Evolutionary conservation across 805 yeast genomes (phyloP).

Genomic region (Wickerhamia fluorescens): DNA sequence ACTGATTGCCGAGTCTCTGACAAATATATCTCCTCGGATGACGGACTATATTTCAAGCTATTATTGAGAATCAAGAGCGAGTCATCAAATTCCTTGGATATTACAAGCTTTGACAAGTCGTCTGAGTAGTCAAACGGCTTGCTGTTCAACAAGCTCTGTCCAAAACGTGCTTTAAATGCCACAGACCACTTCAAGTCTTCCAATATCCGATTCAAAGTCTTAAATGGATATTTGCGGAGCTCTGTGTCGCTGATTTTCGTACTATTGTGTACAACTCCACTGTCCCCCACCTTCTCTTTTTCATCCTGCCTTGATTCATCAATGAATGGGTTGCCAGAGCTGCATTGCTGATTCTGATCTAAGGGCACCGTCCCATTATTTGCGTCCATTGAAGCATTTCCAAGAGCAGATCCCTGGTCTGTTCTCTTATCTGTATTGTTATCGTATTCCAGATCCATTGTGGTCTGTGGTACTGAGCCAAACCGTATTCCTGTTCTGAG

Average conservation of each 20-base stretch:
- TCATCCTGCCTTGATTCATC: too few species aligned
- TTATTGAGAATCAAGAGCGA: constrained; percentile 31
- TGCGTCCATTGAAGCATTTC: too few species aligned
- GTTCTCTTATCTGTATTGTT: too few species aligned
- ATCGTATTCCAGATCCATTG: too few species aligned
- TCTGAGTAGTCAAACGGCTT: constrained; percentile 33
- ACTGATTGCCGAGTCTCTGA: constrained; percentile 14
- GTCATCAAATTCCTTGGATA: constrained; percentile 7
- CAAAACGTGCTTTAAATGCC: constrained; percentile 6
- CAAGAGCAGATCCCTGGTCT: too few species aligned
- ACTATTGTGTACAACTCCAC: too few species aligned
- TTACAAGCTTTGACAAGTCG: constrained; percentile 10
- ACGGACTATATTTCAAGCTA: constrained; percentile 24
- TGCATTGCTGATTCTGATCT: too few species aligned
- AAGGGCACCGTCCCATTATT: too few species aligned
- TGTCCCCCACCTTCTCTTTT: too few species aligned
- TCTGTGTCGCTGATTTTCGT: neutral
- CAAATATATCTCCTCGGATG: constrained; percentile 15
- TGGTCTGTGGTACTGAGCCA: too few species aligned
- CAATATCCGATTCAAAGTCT: constrained; percentile 59
- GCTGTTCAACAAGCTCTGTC: constrained; percentile 17
- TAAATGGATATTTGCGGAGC: constrained; percentile 31
- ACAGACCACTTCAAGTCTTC: constrained; percentile 45
- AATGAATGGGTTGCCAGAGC: too few species aligned
- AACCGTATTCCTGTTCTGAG: too few species aligned